Evolutionary conservation across 352 stramenopile genomes (phyloP), one percentile per base, ranked within the genome.

Genomic region (Pythium folliculosum): DNA sequence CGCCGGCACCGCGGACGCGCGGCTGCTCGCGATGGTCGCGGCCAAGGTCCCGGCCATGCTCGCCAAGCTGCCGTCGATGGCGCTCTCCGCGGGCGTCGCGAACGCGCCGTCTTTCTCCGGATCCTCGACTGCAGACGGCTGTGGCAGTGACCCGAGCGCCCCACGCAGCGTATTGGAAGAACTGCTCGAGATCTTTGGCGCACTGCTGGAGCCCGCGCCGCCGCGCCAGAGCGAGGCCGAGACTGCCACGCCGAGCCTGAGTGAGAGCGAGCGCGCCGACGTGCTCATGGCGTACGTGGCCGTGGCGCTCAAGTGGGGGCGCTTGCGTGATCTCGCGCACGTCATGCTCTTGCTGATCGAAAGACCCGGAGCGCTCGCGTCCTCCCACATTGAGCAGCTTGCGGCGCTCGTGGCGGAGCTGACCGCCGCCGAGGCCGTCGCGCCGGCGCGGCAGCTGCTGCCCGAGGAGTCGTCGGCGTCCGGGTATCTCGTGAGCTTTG

Each of bases 401-500:
- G 9, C 44, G 2, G 70, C 71, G 1, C 63, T 91, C 0, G 67
- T 91, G 30, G 45, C 44, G 23, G 81, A 87, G 10, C 53, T 94
- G n/a, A 67, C 69, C 17, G 30, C 59, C 19, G 65, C 80, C 16
- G 63, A 55, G 0, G 60, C 76, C 2, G 77, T 90, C 45, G 10
- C 27, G 22, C 44, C 53, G 19, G 54, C 48, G 17, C 66, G 61
- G 3, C 60, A 52, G 30, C 21, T 74, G 2, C 63, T 78, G 1
- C 50, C 52, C 35, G 44, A 75, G 30, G 76, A 91, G 22, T 67
- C 81, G 1, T 45, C 60, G 1, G 23, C 54, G 1, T 71, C 55
- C 2, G 86, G 86, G 0, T 84, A 82, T 48, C 62, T 94, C n/a
- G 84, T 94, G 73, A 94, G 81, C 45, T 95, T 95, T 58, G 87